Evolutionary conservation across 345 rosid species (phyloP).

Genomic region (Cardiospermum halicacabum): DNA sequence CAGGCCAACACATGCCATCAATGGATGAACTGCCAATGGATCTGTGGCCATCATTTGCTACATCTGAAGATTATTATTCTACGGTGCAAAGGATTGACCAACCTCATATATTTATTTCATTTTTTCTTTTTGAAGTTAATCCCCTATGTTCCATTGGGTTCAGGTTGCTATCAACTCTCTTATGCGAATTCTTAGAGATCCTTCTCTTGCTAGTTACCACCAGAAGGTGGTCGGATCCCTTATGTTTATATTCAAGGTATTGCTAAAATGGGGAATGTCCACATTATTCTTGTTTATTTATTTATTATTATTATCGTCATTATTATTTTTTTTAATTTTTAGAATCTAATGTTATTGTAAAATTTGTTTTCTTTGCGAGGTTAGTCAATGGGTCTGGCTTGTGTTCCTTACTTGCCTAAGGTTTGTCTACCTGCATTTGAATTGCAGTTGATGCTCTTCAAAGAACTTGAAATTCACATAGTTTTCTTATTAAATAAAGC

Average conservation of each 20-base stretch:
- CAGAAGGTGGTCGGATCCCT: slow-evolving; percentile 96
- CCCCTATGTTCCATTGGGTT: slow-evolving; percentile 10
- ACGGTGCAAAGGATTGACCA: slow-evolving; percentile 67
- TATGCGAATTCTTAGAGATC: slow-evolving; percentile 95
- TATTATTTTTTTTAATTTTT: background rate
- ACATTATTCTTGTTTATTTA: slow-evolving; percentile 8
- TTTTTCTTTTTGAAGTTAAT: slow-evolving; percentile 15
- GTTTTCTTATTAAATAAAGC: background rate
- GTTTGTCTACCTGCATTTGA: slow-evolving; percentile 39
- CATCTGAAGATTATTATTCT: slow-evolving; percentile 94
- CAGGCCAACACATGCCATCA: slow-evolving; percentile 85
- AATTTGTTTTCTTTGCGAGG: slow-evolving; percentile 38
- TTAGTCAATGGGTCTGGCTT: slow-evolving; percentile 96
- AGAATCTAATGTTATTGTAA: slow-evolving; percentile 8
- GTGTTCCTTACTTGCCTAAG: slow-evolving; percentile 97
- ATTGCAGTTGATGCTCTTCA: slow-evolving; percentile 8
- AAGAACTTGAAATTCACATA: background rate
- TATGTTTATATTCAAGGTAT: slow-evolving; percentile 95
- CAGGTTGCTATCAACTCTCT: slow-evolving; percentile 98
- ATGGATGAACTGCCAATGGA: slow-evolving; percentile 88
- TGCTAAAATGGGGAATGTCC: background rate
- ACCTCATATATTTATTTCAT: slow-evolving; percentile 13
- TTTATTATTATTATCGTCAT: background rate
- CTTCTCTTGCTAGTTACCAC: slow-evolving; percentile 95
- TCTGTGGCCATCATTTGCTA: slow-evolving; percentile 88